These are phyloP conservation scores for Cladosporium velox DNA, from an alignment of 2,329 filamentous ascomycete genomes.

Conservation along the genomic window DNA sequence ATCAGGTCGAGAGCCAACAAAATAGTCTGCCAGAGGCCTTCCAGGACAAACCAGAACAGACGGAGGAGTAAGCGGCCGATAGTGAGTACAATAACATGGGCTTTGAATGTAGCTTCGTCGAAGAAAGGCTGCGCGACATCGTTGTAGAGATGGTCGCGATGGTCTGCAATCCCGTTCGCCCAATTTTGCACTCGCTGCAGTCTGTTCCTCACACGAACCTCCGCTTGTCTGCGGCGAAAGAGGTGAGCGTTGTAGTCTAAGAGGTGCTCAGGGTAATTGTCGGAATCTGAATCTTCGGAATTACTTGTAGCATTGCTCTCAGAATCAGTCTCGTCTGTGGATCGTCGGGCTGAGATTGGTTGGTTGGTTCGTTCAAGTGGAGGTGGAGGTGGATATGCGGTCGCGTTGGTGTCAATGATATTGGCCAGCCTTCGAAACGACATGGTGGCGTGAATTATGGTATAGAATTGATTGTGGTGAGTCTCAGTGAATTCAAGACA, in stretches of 20 bases:
- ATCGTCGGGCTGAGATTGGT: not conserved
- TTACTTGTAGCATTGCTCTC: not conserved
- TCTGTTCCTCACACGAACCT: not conserved
- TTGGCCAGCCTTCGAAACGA: not conserved
- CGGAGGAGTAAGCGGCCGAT: not conserved
- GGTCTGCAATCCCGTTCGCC: not conserved
- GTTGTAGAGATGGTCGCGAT: not conserved
- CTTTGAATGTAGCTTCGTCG: not conserved
- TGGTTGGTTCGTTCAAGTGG: not conserved
- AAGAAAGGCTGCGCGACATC: not conserved
- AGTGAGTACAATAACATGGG: not conserved
- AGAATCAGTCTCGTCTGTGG: slow-evolving; percentile 1
- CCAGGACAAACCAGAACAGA: not conserved
- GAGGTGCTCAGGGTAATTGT: not conserved
- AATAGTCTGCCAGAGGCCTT: not conserved
- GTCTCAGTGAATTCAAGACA: not conserved
- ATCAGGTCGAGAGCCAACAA: not conserved
- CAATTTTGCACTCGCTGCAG: not conserved
- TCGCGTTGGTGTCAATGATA: not conserved
- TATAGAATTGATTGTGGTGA: not conserved
- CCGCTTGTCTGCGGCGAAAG: not conserved
- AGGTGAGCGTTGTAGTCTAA: not conserved
- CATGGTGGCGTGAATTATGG: not conserved
- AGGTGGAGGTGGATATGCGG: not conserved
- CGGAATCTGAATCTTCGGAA: not conserved